Evolutionary conservation across 2,329 filamentous ascomycete species (phyloP).

Genomic region (Beauveria bassiana): DNA sequence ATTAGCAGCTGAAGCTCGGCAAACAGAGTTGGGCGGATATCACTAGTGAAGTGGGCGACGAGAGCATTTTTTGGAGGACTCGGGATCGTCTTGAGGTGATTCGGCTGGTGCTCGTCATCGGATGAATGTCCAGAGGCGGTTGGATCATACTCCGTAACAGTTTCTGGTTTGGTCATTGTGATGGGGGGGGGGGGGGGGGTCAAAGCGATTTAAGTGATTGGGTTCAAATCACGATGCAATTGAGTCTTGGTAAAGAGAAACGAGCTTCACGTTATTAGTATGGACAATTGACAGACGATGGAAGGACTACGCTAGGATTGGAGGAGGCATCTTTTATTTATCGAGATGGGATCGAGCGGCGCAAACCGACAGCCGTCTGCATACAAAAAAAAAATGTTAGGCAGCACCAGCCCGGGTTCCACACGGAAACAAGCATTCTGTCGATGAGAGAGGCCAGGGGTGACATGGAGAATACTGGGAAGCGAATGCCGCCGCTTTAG

Average conservation of each 20-base stretch:
- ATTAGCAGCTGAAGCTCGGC: constrained; percentile 39
- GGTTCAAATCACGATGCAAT: background rate
- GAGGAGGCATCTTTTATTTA: background rate
- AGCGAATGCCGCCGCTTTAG: constrained; percentile 1
- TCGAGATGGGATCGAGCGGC: background rate
- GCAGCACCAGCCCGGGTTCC: constrained; percentile 1
- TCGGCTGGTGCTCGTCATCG: constrained; percentile 1
- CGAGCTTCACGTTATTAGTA: background rate
- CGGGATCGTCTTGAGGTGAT: background rate
- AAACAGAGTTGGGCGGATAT: constrained; percentile 32
- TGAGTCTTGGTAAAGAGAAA: background rate
- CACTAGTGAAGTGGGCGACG: constrained; percentile 17
- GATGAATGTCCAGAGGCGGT: background rate
- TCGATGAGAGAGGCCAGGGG: background rate
- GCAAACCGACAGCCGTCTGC: constrained; percentile 6
- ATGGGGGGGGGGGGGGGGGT: background rate
- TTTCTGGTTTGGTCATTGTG: constrained; percentile 1
- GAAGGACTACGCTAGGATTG: background rate
- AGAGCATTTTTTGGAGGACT: background rate
- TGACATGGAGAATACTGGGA: background rate
- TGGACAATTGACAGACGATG: background rate
- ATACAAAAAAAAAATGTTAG: background rate
- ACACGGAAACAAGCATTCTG: background rate
- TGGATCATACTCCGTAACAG: background rate
- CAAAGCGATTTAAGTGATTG: background rate